A percentile compares a stretch with the other conserved stretches of the same genome.
These are phyloP conservation scores for Fusarium sp. DNA, from an alignment of 2,329 filamentous ascomycete genomes.

Conservation along the genomic window DNA sequence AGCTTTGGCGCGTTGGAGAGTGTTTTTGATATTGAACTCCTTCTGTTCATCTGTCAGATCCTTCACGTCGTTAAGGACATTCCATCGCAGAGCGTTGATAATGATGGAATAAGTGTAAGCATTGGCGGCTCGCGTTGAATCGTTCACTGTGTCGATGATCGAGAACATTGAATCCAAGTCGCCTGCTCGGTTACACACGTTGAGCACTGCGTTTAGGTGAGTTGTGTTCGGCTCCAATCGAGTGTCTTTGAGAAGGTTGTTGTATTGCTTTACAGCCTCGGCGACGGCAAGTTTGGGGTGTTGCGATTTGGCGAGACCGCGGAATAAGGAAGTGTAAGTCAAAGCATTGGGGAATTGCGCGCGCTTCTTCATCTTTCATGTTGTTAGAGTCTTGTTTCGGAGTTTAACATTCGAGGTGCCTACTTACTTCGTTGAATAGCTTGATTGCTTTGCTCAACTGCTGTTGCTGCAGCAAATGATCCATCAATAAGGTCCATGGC, in stretches of 20 bases:
- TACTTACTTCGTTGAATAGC: constrained; percentile 84
- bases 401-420: neutral
- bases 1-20: constrained; percentile 74
- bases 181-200: constrained; percentile 78
- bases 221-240: constrained; percentile 78
- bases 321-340: constrained; percentile 87
- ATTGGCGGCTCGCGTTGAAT: constrained; percentile 72
- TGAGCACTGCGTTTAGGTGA: constrained; percentile 89
- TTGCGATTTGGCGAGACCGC: constrained; percentile 74
- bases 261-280: constrained; percentile 81
- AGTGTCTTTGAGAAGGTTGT: constrained; percentile 74
- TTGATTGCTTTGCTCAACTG: constrained; percentile 76
- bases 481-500: constrained; percentile 89
- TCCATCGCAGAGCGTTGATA: constrained; percentile 76
- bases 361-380: constrained; percentile 89
- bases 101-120: constrained; percentile 83
- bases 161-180: constrained; percentile 86
- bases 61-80: constrained; percentile 45
- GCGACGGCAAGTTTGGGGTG: constrained; percentile 70
- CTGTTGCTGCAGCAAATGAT: constrained; percentile 73
- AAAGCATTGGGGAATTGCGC: constrained; percentile 81
- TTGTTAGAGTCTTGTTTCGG: constrained; percentile 29
- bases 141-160: constrained; percentile 78
- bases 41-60: constrained; percentile 50
- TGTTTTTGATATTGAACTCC: constrained; percentile 54